Percentiles rank a stretch among this genome's conserved stretches.
Conservation (phyloP, 305 asterid genomes). For the Plantago rigida region DNA sequence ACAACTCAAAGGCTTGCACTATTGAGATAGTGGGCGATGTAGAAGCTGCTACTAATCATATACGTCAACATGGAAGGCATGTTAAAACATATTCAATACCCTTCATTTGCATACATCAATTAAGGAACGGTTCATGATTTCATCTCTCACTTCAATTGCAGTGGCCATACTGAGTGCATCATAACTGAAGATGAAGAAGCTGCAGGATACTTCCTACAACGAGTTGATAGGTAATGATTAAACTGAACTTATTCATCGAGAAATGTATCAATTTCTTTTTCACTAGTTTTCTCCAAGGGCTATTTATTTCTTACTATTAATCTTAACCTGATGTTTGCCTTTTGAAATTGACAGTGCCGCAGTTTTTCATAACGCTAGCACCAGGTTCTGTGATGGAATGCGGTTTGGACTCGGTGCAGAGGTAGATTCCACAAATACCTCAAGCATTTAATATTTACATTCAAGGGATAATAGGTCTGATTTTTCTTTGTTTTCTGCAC, state of each 20-base stretch:
- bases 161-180: slow-evolving; percentile 66
- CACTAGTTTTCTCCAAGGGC: not conserved
- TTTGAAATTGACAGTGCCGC: slow-evolving; percentile 45
- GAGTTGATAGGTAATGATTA: slow-evolving; percentile 45
- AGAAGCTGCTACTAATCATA: slow-evolving; percentile 46
- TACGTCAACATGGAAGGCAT: slow-evolving; percentile 57
- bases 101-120: not conserved
- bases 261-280: not conserved
- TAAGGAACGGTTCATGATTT: not conserved
- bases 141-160: slow-evolving; percentile 23
- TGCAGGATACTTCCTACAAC: slow-evolving; percentile 40
- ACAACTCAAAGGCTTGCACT: slow-evolving; percentile 34
- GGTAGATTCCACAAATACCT: slow-evolving; percentile 14
- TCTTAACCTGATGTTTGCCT: not conserved
- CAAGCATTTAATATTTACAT: not conserved
- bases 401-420: slow-evolving; percentile 73
- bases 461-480: not conserved
- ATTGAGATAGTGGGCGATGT: slow-evolving; percentile 54
- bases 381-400: slow-evolving; percentile 50
- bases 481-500: not conserved
- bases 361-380: slow-evolving; percentile 58
- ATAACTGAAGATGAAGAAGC: slow-evolving; percentile 43
- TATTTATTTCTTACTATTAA: not conserved
- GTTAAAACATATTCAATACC: slow-evolving; percentile 10
- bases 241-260: not conserved